A percentile compares a stretch with the other conserved stretches of the same genome.
Evolutionary conservation across 441 rosid genomes (phyloP).

Genomic region (Syzygium syzygioides): DNA sequence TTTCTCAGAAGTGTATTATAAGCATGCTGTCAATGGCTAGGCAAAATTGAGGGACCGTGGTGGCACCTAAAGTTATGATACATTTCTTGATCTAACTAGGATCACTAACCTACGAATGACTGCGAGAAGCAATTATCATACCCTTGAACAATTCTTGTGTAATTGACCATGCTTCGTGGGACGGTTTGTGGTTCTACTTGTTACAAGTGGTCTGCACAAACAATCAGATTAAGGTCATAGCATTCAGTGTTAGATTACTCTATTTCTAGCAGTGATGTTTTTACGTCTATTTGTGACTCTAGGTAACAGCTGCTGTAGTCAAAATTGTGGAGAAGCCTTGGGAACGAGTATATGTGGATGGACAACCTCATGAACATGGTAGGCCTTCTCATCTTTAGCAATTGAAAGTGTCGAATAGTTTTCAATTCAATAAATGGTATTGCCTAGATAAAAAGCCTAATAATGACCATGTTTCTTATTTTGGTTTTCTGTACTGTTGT

Average conservation of each 20-base stretch:
- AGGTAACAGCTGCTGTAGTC: constrained; percentile 75
- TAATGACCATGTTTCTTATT: not conserved
- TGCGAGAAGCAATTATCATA: not conserved
- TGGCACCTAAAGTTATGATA: not conserved
- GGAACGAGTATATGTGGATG: constrained; percentile 65
- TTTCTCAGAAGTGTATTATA: not conserved
- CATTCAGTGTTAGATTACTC: not conserved
- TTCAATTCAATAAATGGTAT: not conserved
- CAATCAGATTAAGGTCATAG: not conserved
- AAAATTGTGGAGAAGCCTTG: constrained; percentile 87
- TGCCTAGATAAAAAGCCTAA: not conserved
- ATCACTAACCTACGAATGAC: not conserved
- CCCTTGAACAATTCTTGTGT: not conserved
- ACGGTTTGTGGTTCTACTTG: not conserved
- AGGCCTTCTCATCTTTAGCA: not conserved
- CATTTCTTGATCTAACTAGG: not conserved
- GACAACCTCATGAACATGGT: constrained; percentile 82
- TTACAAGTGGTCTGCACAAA: not conserved
- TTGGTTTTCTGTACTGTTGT: not conserved
- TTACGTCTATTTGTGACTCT: not conserved
- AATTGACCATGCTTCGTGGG: not conserved
- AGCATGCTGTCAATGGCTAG: not conserved
- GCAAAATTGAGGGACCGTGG: not conserved
- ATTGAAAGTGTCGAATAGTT: not conserved
- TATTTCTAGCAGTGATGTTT: not conserved